Evolutionary conservation across 306 rosid species (phyloP).

Genomic region (Rubus idaeus): DNA sequence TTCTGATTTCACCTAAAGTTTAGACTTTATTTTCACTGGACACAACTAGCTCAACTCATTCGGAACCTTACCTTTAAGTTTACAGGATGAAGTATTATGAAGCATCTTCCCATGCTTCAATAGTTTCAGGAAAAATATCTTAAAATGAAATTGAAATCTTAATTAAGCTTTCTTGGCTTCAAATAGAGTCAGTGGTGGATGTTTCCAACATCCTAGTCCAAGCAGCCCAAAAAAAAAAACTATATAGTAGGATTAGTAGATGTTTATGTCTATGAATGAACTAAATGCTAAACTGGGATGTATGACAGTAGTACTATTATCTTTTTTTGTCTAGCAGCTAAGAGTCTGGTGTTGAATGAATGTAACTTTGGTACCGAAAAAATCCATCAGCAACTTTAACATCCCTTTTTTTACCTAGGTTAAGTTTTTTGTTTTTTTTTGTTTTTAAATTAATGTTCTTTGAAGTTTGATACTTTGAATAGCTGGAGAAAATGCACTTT

Average conservation of each 20-base stretch:
- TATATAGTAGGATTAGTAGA: background rate
- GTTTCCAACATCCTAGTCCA: too few species aligned
- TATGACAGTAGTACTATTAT: background rate
- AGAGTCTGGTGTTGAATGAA: background rate
- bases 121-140: background rate
- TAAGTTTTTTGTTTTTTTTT: background rate
- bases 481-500: slow-evolving; percentile 4
- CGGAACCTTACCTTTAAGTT: background rate
- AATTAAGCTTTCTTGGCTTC: background rate
- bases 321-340: background rate
- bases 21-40: background rate
- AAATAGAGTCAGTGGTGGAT: too few species aligned
- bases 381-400: background rate
- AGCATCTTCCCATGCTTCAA: background rate
- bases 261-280: background rate
- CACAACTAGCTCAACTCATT: background rate
- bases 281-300: background rate
- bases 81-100: background rate
- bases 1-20: background rate
- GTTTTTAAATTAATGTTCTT: background rate
- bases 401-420: background rate
- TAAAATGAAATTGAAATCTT: background rate
- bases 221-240: background rate
- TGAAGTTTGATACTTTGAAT: slow-evolving; percentile 12
- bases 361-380: background rate